Evolutionary conservation across 1,284 basidiomycete species (phyloP).

Genomic region (Sanguinoderma infundibulare): DNA sequence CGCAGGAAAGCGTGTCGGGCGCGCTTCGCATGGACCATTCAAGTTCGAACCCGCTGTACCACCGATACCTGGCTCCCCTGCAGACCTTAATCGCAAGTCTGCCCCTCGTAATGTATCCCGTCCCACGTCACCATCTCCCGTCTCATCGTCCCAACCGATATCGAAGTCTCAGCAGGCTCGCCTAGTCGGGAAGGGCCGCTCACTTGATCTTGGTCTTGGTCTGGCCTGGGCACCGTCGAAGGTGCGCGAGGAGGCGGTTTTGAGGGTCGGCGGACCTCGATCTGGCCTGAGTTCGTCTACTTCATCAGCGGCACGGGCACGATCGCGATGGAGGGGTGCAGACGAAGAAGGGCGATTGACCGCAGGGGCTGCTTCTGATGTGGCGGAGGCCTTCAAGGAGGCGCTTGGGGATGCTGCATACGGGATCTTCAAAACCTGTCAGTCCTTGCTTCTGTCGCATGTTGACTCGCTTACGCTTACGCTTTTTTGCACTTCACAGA

Average conservation of each 20-base stretch:
- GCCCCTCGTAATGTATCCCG: conserved; percentile 12
- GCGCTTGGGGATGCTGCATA: conserved; percentile 66
- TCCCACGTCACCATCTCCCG: conserved; percentile 13
- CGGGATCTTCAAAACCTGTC: conserved; percentile 71
- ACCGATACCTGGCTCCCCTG: conserved; percentile 42
- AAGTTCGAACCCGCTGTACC: conserved; percentile 48
- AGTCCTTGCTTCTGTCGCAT: conserved; percentile 33
- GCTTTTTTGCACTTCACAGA: conserved; percentile 27
- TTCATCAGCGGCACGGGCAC: conserved; percentile 25
- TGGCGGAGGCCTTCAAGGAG: conserved; percentile 65
- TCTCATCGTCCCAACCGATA: conserved; percentile 35
- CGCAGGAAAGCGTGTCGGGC: conserved; percentile 31
- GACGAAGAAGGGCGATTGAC: conserved; percentile 41
- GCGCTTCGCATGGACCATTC: conserved; percentile 40
- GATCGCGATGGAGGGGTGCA: conserved; percentile 37
- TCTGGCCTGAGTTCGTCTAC: conserved; percentile 19
- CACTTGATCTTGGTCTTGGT: conserved; percentile 66
- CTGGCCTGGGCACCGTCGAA: conserved; percentile 69
- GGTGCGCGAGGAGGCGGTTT: conserved; percentile 63
- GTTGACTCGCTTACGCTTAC: conserved; percentile 7
- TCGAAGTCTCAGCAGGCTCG: conserved; percentile 34
- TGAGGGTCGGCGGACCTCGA: conserved; percentile 42
- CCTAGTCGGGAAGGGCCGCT: conserved; percentile 60
- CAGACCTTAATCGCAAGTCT: conserved; percentile 28
- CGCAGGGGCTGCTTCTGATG: conserved; percentile 45